A percentile compares a stretch with the other conserved stretches of the same genome.
Conservation (phyloP, 176 grass and related monocot species). For the Ensete ventricosum region DNA sequence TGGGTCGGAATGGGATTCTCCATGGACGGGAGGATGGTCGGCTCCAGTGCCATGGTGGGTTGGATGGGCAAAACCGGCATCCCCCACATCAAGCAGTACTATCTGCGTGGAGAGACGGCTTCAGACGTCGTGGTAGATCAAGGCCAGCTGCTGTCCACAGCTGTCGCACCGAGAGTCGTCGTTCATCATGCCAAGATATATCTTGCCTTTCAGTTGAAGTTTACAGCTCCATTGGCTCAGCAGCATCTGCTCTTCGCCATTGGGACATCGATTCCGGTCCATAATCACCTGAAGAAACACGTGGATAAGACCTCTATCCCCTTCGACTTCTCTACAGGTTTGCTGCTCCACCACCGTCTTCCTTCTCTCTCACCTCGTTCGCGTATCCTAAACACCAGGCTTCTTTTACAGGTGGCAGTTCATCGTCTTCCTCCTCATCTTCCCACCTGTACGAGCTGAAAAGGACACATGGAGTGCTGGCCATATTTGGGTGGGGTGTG, state of each 20-base stretch:
- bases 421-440: neutral
- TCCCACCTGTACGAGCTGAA: constrained; percentile 56
- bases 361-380: no score
- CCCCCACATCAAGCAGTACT: constrained; percentile 61
- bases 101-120: constrained; percentile 33
- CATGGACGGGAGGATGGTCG: constrained; percentile 64
- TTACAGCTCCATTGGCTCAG: constrained; percentile 36
- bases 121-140: constrained; percentile 41
- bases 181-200: constrained; percentile 84
- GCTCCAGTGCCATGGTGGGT: constrained; percentile 89
- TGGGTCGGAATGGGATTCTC: constrained; percentile 97
- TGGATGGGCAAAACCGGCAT: constrained; percentile 77
- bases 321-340: constrained; percentile 89
- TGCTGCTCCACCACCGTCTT: neutral
- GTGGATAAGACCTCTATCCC: constrained; percentile 70
- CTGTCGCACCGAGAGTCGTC: constrained; percentile 46
- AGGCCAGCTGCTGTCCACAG: constrained; percentile 52
- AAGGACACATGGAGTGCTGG: constrained; percentile 61
- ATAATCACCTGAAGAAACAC: constrained; percentile 59
- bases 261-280: constrained; percentile 49
- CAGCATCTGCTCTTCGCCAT: constrained; percentile 77
- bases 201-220: constrained; percentile 64
- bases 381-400: no score
- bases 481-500: constrained; percentile 72
- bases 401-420: neutral